A percentile compares a stretch with the other conserved stretches of the same genome.
These are phyloP conservation scores for Stagonosporopsis cucurbitacearum DNA, from an alignment of 2,329 filamentous ascomycete genomes.

Conservation along the genomic window DNA sequence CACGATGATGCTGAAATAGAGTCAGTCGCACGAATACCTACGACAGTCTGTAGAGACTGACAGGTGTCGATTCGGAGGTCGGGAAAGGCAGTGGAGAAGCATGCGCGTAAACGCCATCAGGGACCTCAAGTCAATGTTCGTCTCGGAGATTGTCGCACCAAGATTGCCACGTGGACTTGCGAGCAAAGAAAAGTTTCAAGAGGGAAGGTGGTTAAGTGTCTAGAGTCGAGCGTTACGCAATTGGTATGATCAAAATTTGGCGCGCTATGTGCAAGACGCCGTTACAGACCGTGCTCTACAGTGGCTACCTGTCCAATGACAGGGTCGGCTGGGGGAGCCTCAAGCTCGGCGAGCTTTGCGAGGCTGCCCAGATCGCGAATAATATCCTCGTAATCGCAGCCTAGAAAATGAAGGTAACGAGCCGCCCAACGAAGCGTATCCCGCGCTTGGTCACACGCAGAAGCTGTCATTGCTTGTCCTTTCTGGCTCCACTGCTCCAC, in stretches of 20 bases:
- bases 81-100: slow-evolving; percentile 22
- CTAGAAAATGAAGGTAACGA: slow-evolving; percentile 39
- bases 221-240: slow-evolving; percentile 25
- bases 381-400: slow-evolving; percentile 44
- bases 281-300: slow-evolving; percentile 22
- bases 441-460: slow-evolving; percentile 29
- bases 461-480: slow-evolving; percentile 20
- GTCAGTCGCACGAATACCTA: slow-evolving; percentile 2
- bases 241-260: slow-evolving; percentile 18
- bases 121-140: slow-evolving; percentile 9
- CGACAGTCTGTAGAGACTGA: slow-evolving; percentile 9
- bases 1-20: slow-evolving; percentile 18
- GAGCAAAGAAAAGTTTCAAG: slow-evolving; percentile 4
- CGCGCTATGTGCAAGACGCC: slow-evolving; percentile 28
- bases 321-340: slow-evolving; percentile 29
- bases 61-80: slow-evolving; percentile 14
- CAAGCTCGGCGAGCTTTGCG: slow-evolving; percentile 39
- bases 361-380: slow-evolving; percentile 41
- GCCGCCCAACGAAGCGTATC: slow-evolving; percentile 43
- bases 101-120: slow-evolving; percentile 24
- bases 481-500: slow-evolving; percentile 26
- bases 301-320: slow-evolving; percentile 18
- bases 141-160: slow-evolving; percentile 4
- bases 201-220: slow-evolving; percentile 17
- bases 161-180: slow-evolving; percentile 14